phyloP scores from a whole-genome alignment of 2,329 filamentous ascomycete genomes.

The Hypoxylon sp. region DNA sequence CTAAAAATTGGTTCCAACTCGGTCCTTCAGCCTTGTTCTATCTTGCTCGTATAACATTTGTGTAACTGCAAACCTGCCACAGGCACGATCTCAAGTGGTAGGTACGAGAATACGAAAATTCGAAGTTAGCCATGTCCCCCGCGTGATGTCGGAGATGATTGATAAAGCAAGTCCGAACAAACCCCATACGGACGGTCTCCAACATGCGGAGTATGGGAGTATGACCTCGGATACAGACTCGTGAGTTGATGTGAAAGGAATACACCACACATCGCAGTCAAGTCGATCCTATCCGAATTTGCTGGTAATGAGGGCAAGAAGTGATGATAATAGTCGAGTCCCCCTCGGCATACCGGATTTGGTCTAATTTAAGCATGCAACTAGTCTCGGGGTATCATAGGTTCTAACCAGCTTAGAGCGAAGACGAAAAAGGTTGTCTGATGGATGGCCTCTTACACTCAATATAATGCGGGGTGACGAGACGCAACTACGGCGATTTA shows the following conservation, averaged over 20 bases:
- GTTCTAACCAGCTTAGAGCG: neutral
- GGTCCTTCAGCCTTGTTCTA: neutral
- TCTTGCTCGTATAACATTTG: neutral
- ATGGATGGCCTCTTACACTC: constrained; percentile 1
- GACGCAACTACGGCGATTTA: constrained; percentile 21
- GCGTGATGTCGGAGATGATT: neutral
- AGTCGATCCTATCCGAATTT: constrained; percentile 7
- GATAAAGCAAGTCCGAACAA: constrained; percentile 17
- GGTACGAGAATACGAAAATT: constrained; percentile 2
- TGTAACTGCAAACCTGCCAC: neutral
- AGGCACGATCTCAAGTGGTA: neutral
- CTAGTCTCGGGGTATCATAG: constrained; percentile 16
- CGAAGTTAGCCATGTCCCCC: constrained; percentile 3
- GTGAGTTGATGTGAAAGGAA: neutral
- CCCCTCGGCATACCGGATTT: constrained; percentile 13
- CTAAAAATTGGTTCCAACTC: neutral
- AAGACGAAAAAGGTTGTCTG: constrained; percentile 11
- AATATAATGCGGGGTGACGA: constrained; percentile 35
- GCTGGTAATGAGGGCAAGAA: neutral
- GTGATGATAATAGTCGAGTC: constrained; percentile 5
- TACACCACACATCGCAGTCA: constrained; percentile 4
- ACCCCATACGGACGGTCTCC: constrained; percentile 14
- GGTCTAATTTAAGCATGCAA: constrained; percentile 10
- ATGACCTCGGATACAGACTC: constrained; percentile 7
- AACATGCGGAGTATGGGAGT: constrained; percentile 8